Evolutionary conservation across 192 early-diverging fungal species (phyloP), one percentile per base, ranked within the genome.

Genomic region (Coemansia brasiliensis): DNA sequence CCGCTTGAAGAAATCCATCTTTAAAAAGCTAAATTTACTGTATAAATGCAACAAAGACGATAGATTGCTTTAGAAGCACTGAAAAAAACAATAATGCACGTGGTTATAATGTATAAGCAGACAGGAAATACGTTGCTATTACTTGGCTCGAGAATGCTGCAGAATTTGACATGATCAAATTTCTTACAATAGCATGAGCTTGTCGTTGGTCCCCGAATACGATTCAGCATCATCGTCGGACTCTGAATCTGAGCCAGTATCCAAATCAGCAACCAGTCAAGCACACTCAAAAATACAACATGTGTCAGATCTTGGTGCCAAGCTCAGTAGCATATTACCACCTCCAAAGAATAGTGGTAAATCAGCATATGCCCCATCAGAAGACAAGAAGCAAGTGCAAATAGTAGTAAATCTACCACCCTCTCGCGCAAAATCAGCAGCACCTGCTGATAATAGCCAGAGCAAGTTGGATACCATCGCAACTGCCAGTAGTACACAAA

Each of bases 1-100:
- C 44, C 75, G 64, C 54, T 79, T 79, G 41, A 79, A 79, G 45
- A 79, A 76, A 27, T 76, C 73, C 73, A 76, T 75, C 9, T 29
- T 26, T 18, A 11, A 40, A 25, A 57, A 45, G 42, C 24, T n/a
- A 21, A 39, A 50, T 5, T 35, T 10, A 35, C 32, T 35, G 32
- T 35, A 7, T 35, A 35, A 35, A 35, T 35, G 32, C 32, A 35
- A 35, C 6, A 35, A 7, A 35, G 32, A 42, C 41, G 15, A n/a
- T 1, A 2, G 32, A 35, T 35, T 35, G 32, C 32, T 35, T 35
- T 7, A 35, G 32, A 35, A 35, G 32, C n/a, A n/a, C n/a, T n/a
- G n/a, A n/a, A n/a, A 35, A 29, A 35, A 35, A 35, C 6, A 29
- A 6, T 29, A 29, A 29, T 35, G 10, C 32, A 35, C 32, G 32